A percentile compares a stretch with the other conserved stretches of the same genome.
phyloP scores from a whole-genome alignment of 2,329 filamentous ascomycete species.

The Aspergillus sp. region DNA sequence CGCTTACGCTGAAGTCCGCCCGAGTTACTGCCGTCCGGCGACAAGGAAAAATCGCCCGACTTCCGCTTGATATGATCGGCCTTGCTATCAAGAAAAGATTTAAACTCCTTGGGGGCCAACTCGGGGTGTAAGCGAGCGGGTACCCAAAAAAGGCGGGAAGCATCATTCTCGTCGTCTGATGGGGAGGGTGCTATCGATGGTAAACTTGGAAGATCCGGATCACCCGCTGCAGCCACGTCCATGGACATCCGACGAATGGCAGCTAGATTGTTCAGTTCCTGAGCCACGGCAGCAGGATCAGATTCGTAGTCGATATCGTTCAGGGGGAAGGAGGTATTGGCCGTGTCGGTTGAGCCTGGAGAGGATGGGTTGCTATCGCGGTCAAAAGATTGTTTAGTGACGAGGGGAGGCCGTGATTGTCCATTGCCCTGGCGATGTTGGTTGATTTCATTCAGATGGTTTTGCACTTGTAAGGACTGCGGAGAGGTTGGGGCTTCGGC shows the following conservation, averaged over 20 bases:
- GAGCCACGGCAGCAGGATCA: conserved; percentile 80
- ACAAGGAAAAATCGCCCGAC: conserved; percentile 62
- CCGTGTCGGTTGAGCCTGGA: conserved; percentile 51
- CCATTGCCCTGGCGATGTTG: conserved; percentile 25
- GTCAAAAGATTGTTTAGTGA: conserved; percentile 28
- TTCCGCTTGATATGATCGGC: conserved; percentile 84
- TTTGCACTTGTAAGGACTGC: conserved; percentile 21
- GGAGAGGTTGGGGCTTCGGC: conserved; percentile 23
- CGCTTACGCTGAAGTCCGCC: conserved; percentile 76
- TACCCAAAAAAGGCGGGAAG: conserved; percentile 89
- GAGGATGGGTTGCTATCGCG: conserved; percentile 47
- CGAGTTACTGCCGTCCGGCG: conserved; percentile 51
- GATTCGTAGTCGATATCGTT: conserved; percentile 88
- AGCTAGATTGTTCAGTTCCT: conserved; percentile 88
- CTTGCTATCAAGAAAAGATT: conserved; percentile 89
- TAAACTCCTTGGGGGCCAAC: conserved; percentile 91
- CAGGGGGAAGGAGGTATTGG: conserved; percentile 62
- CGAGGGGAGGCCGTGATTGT: conserved; percentile 20
- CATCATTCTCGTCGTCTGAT: conserved; percentile 72
- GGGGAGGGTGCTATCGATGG: conserved; percentile 39
- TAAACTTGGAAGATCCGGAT: conserved; percentile 49
- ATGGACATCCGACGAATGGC: conserved; percentile 90
- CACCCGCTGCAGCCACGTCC: conserved; percentile 67
- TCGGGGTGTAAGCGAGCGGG: conserved; percentile 92
- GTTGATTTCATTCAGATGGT: conserved; percentile 30